Base-by-base conservation (phyloP, 768 basidiomycete species). In the Tremella yokohamensis region DNA sequence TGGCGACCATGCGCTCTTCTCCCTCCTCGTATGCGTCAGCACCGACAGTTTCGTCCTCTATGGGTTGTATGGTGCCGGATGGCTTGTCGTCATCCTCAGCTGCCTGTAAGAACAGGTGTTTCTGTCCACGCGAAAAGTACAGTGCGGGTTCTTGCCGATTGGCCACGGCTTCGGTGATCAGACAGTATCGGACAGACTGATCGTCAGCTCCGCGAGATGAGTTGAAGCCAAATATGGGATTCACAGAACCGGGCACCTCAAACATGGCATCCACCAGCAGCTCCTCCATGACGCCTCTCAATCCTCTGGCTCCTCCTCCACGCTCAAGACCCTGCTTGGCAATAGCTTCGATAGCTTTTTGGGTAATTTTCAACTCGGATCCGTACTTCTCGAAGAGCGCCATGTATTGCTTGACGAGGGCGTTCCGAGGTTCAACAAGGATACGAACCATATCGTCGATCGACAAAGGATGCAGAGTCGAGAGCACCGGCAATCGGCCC, bases 191-290 rank as follows among this genome's bases (percentile, higher is more conserved):
- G 29, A 90, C 83, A 54, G 85, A 82, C 87, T 91, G 62, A 8
- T 22, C 49, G 20, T 57, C 18, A 58, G 53, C 52, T 8, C 8
- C 19, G 2, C 19, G 47, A 38, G 45, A 29, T 12, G 11, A 47
- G 45, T 48, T 12, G 6, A 13, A 25, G 6, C 18, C 15, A 29
- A 49, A 49, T n/a, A 49, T 20, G 49, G 2, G 40, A 61, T 73
- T 67, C 51, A 74, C 75, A 25, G 66, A 65, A n/a, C 62, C 70
- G 4, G 77, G 78, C 4, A 73, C 63, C 16, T 74, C 73, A 57
- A 89, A 94, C 92, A 96, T 96, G 0, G 90, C 81, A 49, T 97
- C 90, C 49, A 93, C 79, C 50, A 98, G 78, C 2, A 93, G 73
- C 19, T 81, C 75, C 78, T 96, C 93, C 87, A 97, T 85, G 45